Base-by-base conservation (phyloP, 371 early-diverging fungal genomes). In the Lichtheimia ornata region DNA sequence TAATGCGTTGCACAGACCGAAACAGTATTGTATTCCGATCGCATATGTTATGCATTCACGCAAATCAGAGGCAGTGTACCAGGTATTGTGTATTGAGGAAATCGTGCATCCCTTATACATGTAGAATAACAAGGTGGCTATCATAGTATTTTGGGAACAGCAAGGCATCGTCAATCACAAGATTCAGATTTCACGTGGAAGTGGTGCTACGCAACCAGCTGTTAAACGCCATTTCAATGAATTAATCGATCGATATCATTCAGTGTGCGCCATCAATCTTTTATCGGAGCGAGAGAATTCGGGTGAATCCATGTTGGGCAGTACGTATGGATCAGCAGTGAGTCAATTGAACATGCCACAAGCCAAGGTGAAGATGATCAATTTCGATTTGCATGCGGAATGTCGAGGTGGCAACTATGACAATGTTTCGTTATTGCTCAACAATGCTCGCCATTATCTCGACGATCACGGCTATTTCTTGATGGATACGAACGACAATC, bases 41-140 rank as follows among this genome's bases (percentile, higher is more conserved):
- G 80, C 12, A 69, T 73, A 49, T 81, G 82, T 30, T 86, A 84
- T 58, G 87, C 90, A 52, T 93, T 89, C 70, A 80, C 92, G 4
- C 93, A 94, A 71, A 73, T 95, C 13, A 84, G 99, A 52, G 99
- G 99, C 54, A 94, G 95, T 61, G 94, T 98, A 12, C 95, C 97
- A 64, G 82, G 83, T 85, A 74, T 47, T 15, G n/a, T 28, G n/a
- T 11, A 43, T 43, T 20, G 22, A 18, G 49, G 42, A 44, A 3
- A 55, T 27, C 14, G 17, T 1, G n/a, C 9, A 52, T 54, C 6
- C 14, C 11, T 24, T 20, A 42, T 3, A 51, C 42, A 42, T 35
- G 27, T 13, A 25, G 35, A 56, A 15, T 15, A 1, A 7, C 15
- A 17, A 50, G 14, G 5, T 47, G 47, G 35, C n/a, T 14, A 35